A percentile compares a stretch with the other conserved stretches of the same genome.
Evolutionary conservation across 2,329 filamentous ascomycete genomes (phyloP).

Genomic region (Cordyceps pruinosa): DNA sequence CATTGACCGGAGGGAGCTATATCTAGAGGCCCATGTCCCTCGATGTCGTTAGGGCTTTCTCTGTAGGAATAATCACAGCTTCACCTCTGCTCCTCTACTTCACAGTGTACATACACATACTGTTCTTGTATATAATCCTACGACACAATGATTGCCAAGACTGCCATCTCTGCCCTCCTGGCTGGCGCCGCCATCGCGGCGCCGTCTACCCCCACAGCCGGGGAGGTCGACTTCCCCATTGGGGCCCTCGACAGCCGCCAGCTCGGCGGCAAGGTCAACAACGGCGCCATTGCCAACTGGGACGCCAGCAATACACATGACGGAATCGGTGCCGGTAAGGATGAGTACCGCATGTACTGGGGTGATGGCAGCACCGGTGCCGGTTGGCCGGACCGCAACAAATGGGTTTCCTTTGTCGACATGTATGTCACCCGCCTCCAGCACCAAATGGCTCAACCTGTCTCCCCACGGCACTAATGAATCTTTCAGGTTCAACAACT

Average conservation of each 20-base stretch:
- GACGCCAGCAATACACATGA: constrained; percentile 13
- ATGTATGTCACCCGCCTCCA: constrained; percentile 16
- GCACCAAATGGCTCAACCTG: too few species aligned
- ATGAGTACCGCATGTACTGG: constrained; percentile 25
- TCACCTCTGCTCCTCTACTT: background rate
- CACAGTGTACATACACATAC: background rate
- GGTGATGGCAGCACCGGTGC: constrained; percentile 22
- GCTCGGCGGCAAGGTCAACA: constrained; percentile 8
- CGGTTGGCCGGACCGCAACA: constrained; percentile 24
- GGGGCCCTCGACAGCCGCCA: constrained; percentile 9
- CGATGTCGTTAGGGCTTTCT: background rate
- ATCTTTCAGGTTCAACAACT: constrained; percentile 20
- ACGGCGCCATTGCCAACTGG: constrained; percentile 11
- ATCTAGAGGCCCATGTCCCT: background rate
- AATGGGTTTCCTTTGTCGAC: constrained; percentile 25
- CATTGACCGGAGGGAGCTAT: background rate
- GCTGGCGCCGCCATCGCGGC: constrained; percentile 1
- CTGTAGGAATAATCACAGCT: background rate
- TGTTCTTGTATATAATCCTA: background rate
- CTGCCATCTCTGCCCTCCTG: constrained; percentile 4
- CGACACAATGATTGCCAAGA: constrained; percentile 8
- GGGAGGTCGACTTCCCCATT: constrained; percentile 2
- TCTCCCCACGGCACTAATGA: background rate
- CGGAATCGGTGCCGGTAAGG: constrained; percentile 18
- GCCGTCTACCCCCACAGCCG: background rate